These are phyloP conservation scores for Hirschioporus abietinus DNA, from an alignment of 768 basidiomycete species.

Conservation along the genomic window DNA sequence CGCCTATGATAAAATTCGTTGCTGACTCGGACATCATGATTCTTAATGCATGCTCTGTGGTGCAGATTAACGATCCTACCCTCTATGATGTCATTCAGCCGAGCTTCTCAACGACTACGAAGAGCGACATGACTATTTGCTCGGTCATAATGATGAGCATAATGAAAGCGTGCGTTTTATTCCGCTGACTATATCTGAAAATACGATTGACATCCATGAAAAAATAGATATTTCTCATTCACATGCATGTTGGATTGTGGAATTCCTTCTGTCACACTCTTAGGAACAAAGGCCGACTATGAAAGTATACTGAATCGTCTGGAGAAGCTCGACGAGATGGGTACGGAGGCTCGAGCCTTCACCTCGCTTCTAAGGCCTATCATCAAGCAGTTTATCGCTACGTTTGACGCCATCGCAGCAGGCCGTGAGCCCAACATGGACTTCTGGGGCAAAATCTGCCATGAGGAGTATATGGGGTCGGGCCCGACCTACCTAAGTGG, in stretches of 20 bases:
- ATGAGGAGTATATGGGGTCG: conserved; percentile 20
- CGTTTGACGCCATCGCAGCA: neutral
- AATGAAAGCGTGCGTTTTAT: conserved; percentile 21
- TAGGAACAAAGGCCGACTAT: conserved; percentile 38
- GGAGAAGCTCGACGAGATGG: conserved; percentile 34
- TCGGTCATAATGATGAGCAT: conserved; percentile 39
- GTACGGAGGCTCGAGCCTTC: conserved; percentile 32
- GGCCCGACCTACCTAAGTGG: conserved; percentile 31
- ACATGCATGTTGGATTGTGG: conserved; percentile 30
- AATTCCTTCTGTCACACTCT: conserved; percentile 39
- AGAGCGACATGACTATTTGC: conserved; percentile 29
- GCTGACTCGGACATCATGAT: neutral
- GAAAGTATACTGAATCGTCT: conserved; percentile 28
- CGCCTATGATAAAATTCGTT: neutral
- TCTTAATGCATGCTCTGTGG: neutral
- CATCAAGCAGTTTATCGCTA: conserved; percentile 19
- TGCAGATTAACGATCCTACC: conserved; percentile 14
- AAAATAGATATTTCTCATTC: conserved; percentile 31
- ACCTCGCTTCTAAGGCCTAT: conserved; percentile 35
- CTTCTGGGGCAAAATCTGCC: conserved; percentile 10
- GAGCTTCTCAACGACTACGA: conserved; percentile 39
- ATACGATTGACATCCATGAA: neutral
- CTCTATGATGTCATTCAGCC: conserved; percentile 38
- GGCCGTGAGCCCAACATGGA: neutral
- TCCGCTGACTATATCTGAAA: neutral